phyloP scores from a whole-genome alignment of 495 filamentous ascomycete genomes.

The Penicillium mononematosum region DNA sequence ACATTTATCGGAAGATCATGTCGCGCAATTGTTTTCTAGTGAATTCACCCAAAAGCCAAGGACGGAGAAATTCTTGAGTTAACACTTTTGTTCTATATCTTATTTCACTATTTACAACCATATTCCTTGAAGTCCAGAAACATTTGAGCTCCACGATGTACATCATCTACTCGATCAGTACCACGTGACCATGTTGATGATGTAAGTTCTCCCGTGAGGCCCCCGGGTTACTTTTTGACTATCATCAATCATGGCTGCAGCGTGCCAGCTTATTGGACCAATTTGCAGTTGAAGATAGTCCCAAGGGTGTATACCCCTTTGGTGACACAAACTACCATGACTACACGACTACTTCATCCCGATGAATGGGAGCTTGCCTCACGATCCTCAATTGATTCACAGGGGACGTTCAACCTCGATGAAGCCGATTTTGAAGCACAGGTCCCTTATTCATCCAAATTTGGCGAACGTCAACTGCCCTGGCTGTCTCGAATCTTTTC shows the following conservation, averaged over 20 bases:
- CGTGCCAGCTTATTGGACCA: neutral
- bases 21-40: neutral
- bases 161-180: neutral
- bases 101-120: neutral
- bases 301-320: slow-evolving; percentile 3
- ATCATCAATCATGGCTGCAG: neutral
- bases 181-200: slow-evolving; percentile 9
- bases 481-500: slow-evolving; percentile 34
- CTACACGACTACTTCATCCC: slow-evolving; percentile 41
- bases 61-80: neutral
- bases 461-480: slow-evolving; percentile 22
- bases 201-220: slow-evolving; percentile 9
- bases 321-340: slow-evolving; percentile 30
- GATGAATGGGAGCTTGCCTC: slow-evolving; percentile 49
- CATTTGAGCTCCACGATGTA: neutral
- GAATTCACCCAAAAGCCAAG: neutral
- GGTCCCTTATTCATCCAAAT: slow-evolving; percentile 30
- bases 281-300: neutral
- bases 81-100: neutral
- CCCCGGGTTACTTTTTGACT: neutral
- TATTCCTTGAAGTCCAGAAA: neutral
- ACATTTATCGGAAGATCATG: neutral
- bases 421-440: slow-evolving; percentile 52
- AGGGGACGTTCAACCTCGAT: slow-evolving; percentile 49
- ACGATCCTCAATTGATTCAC: slow-evolving; percentile 46